Evolutionary conservation across 2,329 filamentous ascomycete species (phyloP).

Genomic region (Fusarium drepaniforme): DNA sequence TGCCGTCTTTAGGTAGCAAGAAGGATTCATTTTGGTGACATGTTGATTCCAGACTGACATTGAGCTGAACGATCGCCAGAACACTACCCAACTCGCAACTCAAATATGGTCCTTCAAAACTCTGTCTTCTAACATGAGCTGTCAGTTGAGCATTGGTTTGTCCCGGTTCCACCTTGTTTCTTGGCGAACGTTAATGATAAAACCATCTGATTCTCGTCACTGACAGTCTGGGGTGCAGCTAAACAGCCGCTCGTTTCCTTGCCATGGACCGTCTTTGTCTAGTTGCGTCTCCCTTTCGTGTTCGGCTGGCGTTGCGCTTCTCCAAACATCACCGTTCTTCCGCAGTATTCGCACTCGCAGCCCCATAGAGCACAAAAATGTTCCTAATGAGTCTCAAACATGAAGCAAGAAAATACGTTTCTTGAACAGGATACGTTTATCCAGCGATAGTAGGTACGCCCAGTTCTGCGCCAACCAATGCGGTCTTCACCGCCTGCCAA

Average conservation of each 20-base stretch:
- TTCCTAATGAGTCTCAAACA: not conserved
- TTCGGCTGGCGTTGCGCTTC: not conserved
- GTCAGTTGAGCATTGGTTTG: not conserved
- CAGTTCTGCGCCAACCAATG: not conserved
- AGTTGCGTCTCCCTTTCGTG: not conserved
- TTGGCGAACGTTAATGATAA: not conserved
- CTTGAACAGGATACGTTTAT: not conserved
- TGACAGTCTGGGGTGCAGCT: not conserved
- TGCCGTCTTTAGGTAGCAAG: not conserved
- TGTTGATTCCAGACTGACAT: not conserved
- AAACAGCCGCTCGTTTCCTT: not conserved
- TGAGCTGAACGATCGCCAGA: not conserved
- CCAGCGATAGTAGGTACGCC: not conserved
- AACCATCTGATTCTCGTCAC: not conserved
- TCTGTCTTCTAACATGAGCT: not conserved
- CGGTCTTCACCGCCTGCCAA: slow-evolving; percentile 41
- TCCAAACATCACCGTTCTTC: not conserved
- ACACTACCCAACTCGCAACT: not conserved
- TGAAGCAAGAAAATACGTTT: not conserved
- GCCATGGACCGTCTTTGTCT: not conserved
- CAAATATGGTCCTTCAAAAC: not conserved
- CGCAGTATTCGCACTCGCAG: not conserved
- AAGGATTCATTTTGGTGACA: not conserved
- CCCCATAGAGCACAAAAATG: slow-evolving; percentile 22
- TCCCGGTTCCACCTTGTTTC: not conserved